Conservation (phyloP, 495 filamentous ascomycete species). For the Penicillium canescens region DNA sequence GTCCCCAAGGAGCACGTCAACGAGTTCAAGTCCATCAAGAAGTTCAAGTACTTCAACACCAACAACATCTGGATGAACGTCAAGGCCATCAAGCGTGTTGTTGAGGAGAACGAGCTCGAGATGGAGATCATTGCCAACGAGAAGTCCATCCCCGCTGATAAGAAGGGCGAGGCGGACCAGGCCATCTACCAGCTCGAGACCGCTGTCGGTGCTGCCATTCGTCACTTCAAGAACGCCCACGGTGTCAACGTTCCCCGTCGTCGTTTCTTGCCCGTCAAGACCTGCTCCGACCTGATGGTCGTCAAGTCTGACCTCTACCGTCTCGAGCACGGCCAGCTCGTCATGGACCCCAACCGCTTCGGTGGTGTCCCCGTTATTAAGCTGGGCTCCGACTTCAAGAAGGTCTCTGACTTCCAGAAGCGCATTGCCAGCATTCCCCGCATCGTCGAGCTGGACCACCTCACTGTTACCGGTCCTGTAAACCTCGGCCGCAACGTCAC, state of each 20-base stretch:
- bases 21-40: slow-evolving; percentile 99
- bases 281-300: slow-evolving; percentile 98
- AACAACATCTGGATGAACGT: slow-evolving; percentile 99
- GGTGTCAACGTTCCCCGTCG: slow-evolving; percentile 98
- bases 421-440: slow-evolving; percentile 94
- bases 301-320: slow-evolving; percentile 99
- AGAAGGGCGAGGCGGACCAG: slow-evolving; percentile 98
- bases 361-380: slow-evolving; percentile 99
- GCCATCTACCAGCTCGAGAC: slow-evolving; percentile 98
- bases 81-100: slow-evolving; percentile 95
- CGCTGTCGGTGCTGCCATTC: slow-evolving; percentile 96
- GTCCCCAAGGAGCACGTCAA: slow-evolving; percentile 99
- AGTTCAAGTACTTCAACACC: slow-evolving; percentile 99
- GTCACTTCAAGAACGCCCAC: slow-evolving; percentile 97
- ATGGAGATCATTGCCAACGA: slow-evolving; percentile 99
- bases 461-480: slow-evolving; percentile 95
- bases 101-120: slow-evolving; percentile 96
- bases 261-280: slow-evolving; percentile 99
- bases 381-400: slow-evolving; percentile 99
- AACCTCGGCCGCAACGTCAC: slow-evolving; percentile 94
- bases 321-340: slow-evolving; percentile 96
- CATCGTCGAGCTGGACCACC: slow-evolving; percentile 96
- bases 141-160: slow-evolving; percentile 97
- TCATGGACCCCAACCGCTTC: slow-evolving; percentile 95
- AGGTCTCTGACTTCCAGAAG: slow-evolving; percentile 99